A percentile compares a stretch with the other conserved stretches of the same genome.
These are phyloP conservation scores for Gastrolobium bilobum DNA, from an alignment of 306 rosid species.

Conservation along the genomic window DNA sequence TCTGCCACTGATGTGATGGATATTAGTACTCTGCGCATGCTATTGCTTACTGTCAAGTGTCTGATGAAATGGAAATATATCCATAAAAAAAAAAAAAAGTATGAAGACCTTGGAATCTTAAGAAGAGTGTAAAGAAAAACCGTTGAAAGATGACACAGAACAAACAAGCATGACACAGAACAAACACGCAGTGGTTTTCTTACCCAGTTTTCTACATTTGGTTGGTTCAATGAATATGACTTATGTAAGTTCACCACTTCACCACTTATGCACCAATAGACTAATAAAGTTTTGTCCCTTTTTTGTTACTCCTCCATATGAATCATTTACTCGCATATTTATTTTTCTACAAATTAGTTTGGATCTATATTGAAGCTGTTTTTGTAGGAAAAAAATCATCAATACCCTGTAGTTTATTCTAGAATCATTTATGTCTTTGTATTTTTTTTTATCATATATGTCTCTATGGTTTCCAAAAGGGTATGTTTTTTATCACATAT, in stretches of 20 bases:
- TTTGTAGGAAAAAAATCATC: no score
- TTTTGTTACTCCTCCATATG: not conserved
- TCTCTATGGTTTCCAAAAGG: no score
- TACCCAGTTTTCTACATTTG: not conserved
- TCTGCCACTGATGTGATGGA: slow-evolving; percentile 34
- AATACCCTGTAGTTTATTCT: no score
- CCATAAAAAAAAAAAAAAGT: not conserved
- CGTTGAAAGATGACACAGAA: not conserved
- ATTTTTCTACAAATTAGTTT: not conserved
- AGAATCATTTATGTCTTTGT: no score
- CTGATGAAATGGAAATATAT: slow-evolving; percentile 20
- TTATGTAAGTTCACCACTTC: not conserved
- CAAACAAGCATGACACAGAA: slow-evolving; percentile 3
- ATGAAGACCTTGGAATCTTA: slow-evolving; percentile 3
- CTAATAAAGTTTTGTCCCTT: not conserved
- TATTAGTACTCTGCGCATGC: slow-evolving; percentile 22
- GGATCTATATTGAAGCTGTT: no score
- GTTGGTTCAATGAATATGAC: not conserved
- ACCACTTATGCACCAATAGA: not conserved
- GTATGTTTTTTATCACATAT: no score
- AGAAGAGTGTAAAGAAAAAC: not conserved
- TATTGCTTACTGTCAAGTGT: not conserved
- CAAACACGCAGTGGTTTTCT: not conserved
- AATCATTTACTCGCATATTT: not conserved
- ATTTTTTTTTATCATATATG: no score